These are phyloP conservation scores for Yamadazyma buinensis DNA, from an alignment of 1,139 yeast species.

Conservation along the genomic window DNA sequence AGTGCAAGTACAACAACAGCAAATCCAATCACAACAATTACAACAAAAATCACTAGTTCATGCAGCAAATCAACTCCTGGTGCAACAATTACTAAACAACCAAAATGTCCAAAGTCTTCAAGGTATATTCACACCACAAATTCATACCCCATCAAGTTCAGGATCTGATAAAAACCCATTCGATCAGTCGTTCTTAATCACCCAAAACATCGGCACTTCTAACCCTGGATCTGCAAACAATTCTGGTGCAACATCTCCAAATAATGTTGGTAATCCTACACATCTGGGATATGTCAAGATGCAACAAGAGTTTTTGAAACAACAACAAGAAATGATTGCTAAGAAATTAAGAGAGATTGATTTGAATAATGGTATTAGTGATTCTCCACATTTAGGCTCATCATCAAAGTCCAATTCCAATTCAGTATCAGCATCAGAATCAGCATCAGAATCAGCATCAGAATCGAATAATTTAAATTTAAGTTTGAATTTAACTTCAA, in stretches of 20 bases:
- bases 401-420: no score
- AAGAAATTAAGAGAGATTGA: constrained; percentile 19
- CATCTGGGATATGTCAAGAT: constrained; percentile 26
- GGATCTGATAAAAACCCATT: constrained; percentile 36
- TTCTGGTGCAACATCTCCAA: constrained; percentile 1
- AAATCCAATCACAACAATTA: neutral
- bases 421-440: neutral
- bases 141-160: constrained; percentile 30
- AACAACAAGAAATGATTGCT: constrained; percentile 34
- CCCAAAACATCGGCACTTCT: neutral
- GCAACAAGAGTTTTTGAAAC: constrained; percentile 37
- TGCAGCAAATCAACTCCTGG: no score
- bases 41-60: no score
- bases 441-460: neutral
- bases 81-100: no score
- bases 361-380: neutral
- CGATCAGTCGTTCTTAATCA: constrained; percentile 24
- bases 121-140: constrained; percentile 39
- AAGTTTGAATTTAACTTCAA: no score
- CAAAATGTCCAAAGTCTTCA: constrained; percentile 6
- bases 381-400: neutral
- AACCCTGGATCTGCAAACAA: constrained; percentile 1
- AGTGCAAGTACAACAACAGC: neutral
- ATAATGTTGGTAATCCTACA: neutral
- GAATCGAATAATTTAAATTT: constrained; percentile 1